Evolutionary conservation across 768 basidiomycete species (phyloP).

Genomic region (Cystofilobasidium capitatum): DNA sequence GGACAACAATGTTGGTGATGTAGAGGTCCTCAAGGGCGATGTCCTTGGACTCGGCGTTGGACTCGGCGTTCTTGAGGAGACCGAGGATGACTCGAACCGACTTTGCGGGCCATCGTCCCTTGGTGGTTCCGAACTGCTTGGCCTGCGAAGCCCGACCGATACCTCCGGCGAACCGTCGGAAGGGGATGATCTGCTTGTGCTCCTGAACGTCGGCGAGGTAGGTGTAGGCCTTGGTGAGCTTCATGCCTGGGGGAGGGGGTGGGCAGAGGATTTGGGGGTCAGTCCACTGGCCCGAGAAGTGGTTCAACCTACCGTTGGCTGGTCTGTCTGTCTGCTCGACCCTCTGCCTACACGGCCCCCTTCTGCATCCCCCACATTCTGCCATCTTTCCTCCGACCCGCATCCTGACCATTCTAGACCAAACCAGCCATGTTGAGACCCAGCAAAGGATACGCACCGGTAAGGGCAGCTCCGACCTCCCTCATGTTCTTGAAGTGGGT

Average conservation of each 20-base stretch:
- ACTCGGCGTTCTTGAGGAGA: constrained; percentile 95
- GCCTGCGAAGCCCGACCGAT: constrained; percentile 91
- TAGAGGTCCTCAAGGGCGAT: constrained; percentile 80
- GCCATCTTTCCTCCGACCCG: no score
- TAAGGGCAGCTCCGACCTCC: constrained; percentile 89
- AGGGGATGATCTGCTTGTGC: constrained; percentile 94
- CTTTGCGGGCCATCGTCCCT: constrained; percentile 99
- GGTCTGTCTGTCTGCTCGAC: no score
- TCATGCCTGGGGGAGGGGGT: constrained; percentile 56
- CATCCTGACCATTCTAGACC: no score
- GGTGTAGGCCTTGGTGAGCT: constrained; percentile 84
- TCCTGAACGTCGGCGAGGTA: constrained; percentile 91
- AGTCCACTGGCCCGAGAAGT: not conserved
- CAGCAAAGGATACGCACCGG: constrained; percentile 49
- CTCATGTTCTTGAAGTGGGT: constrained; percentile 99
- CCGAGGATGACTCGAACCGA: constrained; percentile 89
- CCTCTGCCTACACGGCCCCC: no score
- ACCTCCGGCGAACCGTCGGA: constrained; percentile 89
- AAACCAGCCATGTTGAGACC: not conserved
- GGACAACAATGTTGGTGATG: constrained; percentile 95
- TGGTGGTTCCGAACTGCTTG: constrained; percentile 91
- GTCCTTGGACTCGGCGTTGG: constrained; percentile 97
- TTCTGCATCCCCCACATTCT: no score
- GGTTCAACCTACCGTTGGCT: not conserved
- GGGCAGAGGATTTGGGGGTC: not conserved